Evolutionary conservation across 2,329 filamentous ascomycete species (phyloP), one percentile per base, ranked within the genome.

Genomic region (Periconia macrospinosa): DNA sequence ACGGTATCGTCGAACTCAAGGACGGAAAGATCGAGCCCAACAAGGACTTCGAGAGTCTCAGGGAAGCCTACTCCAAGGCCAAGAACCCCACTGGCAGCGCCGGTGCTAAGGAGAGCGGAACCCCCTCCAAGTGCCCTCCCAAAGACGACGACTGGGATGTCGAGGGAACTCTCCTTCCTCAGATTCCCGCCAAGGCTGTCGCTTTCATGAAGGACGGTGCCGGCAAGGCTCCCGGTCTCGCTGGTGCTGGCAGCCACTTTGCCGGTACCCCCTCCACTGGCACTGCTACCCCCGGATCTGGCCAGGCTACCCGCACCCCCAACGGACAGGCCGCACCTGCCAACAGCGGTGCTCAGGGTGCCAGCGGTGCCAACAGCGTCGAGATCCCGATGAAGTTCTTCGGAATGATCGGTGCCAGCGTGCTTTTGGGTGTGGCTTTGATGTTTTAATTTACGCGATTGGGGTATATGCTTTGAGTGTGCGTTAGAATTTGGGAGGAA

Each of bases 1-100:
- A 86, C 75, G 93, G 92, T 63, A 87, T 96, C 57, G 91, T 92
- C 69, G 77, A 84, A 52, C 79, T 94, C 68, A 70, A 73, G 30
- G 81, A 81, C 61, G 69, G 76, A 67, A 72, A 77, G 19, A 82
- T 90, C 54, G 77, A 77, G 44, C 82, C 88, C 58, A 78, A 82
- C 42, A 63, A 75, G 27, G 90, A 93, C 68, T 96, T 88, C 72
- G 70, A 78, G 45, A 76, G 77, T 53, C 78, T 86, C 49, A 77
- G 80, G 73, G 62, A 68, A 2, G 81, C 81, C 7, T 81, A 82
- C 67, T 58, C 69, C 3, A 76, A 76, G 56, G 82, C 80, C 57
- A 62, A 75, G 50, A 78, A 79, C 69, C 84, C 84, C 20, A 52
- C 61, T 19, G 85, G 83, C 42, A 77, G 84, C 62, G 85, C 84